Percentiles rank a stretch among this genome's conserved stretches.
Conservation (phyloP, 2,329 filamentous ascomycete genomes). For the Ramularia endophylla region DNA sequence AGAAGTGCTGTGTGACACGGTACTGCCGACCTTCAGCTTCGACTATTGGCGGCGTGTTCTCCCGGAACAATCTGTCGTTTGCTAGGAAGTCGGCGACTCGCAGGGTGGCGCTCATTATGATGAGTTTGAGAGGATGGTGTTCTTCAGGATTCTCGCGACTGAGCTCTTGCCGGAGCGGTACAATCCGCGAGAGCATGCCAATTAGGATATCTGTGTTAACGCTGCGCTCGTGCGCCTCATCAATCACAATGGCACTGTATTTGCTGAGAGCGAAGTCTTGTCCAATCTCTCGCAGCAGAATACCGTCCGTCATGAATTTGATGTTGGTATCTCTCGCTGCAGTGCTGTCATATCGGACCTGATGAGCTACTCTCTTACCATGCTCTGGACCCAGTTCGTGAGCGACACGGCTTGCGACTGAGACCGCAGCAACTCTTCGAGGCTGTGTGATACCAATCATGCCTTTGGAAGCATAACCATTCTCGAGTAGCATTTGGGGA, state of each 20-base stretch:
- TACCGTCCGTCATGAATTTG: slow-evolving; percentile 99
- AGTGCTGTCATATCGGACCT: slow-evolving; percentile 86
- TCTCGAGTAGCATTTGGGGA: slow-evolving; percentile 92
- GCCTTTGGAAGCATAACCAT: slow-evolving; percentile 77
- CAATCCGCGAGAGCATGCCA: slow-evolving; percentile 89
- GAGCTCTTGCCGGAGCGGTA: slow-evolving; percentile 73
- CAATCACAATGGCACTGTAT: slow-evolving; percentile 90
- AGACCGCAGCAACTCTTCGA: slow-evolving; percentile 87
- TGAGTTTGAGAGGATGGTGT: slow-evolving; percentile 72
- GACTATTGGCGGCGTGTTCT: slow-evolving; percentile 63
- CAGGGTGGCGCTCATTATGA: slow-evolving; percentile 97
- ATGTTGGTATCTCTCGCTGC: slow-evolving; percentile 75
- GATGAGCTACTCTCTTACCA: slow-evolving; percentile 76
- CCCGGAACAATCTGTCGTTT: slow-evolving; percentile 72
- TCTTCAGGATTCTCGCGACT: slow-evolving; percentile 63
- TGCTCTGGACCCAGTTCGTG: slow-evolving; percentile 71
- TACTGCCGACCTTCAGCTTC: slow-evolving; percentile 90
- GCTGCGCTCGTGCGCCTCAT: slow-evolving; percentile 95
- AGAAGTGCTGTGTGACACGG: slow-evolving; percentile 83
- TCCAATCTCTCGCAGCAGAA: slow-evolving; percentile 82
- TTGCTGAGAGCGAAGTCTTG: slow-evolving; percentile 82
- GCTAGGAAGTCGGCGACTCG: slow-evolving; percentile 84
- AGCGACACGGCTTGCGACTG: slow-evolving; percentile 88
- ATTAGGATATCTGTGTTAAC: slow-evolving; percentile 99
- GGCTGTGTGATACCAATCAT: slow-evolving; percentile 96